These are phyloP conservation scores for Acmispon strigosus DNA, from an alignment of 306 rosid genomes.

Conservation along the genomic window DNA sequence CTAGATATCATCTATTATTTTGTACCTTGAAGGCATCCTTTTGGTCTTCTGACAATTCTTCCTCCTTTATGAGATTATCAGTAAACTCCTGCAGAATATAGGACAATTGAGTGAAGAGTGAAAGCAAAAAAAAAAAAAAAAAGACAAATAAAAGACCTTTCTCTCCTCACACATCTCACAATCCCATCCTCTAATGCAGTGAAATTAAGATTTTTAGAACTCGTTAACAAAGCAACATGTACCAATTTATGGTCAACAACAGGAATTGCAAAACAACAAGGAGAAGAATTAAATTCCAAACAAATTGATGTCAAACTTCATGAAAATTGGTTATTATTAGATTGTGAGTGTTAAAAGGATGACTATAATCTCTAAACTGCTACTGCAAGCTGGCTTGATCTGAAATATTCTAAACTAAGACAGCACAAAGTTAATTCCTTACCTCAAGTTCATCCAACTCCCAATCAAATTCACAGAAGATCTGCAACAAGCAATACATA, in stretches of 20 bases:
- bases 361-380: background rate
- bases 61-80: conserved; percentile 59
- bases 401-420: background rate
- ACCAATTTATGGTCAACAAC: background rate
- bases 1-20: background rate
- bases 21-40: conserved; percentile 73
- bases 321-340: background rate
- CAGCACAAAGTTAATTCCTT: conserved; percentile 4
- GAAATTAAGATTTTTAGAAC: too few relatives aligned
- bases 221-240: background rate
- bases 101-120: conserved; percentile 7
- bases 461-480: conserved; percentile 88
- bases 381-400: conserved; percentile 1
- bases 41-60: conserved; percentile 54
- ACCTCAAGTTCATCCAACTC: conserved; percentile 85
- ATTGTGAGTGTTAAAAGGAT: background rate
- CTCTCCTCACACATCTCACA: background rate
- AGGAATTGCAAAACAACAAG: background rate
- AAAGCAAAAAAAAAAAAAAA: background rate
- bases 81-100: conserved; percentile 66
- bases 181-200: background rate
- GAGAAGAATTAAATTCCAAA: background rate
- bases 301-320: background rate
- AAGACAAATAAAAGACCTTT: background rate
- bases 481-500: conserved; percentile 35